phyloP scores from a whole-genome alignment of 2,329 filamentous ascomycete species.

The Sporothrix dimorphospora region DNA sequence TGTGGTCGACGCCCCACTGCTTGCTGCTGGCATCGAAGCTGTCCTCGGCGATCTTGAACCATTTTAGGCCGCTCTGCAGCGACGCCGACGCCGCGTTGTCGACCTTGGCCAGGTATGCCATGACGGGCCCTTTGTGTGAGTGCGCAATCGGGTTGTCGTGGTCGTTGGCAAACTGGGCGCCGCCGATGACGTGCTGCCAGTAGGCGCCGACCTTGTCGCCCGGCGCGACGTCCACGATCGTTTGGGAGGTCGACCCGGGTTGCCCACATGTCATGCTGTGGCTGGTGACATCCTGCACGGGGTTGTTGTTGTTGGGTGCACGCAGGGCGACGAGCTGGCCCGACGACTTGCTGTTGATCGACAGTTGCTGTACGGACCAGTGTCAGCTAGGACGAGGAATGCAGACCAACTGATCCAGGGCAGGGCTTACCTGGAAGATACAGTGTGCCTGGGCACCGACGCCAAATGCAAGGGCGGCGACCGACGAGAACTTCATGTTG shows the following conservation, averaged over 20 bases:
- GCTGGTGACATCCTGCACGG: conserved; percentile 54
- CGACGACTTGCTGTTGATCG: conserved; percentile 51
- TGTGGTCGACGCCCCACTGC: conserved; percentile 54
- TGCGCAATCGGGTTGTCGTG: conserved; percentile 58
- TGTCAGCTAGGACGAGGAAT: neutral
- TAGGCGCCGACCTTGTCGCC: conserved; percentile 56
- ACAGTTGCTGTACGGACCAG: conserved; percentile 45
- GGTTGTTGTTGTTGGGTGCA: conserved; percentile 56
- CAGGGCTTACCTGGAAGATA: conserved; percentile 47
- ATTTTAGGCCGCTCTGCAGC: conserved; percentile 46
- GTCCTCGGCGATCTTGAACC: conserved; percentile 61
- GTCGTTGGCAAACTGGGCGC: conserved; percentile 53
- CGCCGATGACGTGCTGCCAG: conserved; percentile 59
- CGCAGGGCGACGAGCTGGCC: conserved; percentile 51
- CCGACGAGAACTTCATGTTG: conserved; percentile 11
- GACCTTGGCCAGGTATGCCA: conserved; percentile 58
- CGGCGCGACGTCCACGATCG: conserved; percentile 53
- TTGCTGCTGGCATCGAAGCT: conserved; percentile 48
- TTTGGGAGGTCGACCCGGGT: conserved; percentile 46
- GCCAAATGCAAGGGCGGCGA: conserved; percentile 42
- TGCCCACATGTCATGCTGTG: conserved; percentile 56
- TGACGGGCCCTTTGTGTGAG: conserved; percentile 58
- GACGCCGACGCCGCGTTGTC: conserved; percentile 51
- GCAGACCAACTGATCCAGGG: neutral
- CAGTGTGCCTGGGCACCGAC: conserved; percentile 46